Evolutionary conservation across 225 moss, liverwort and hornwort genomes (phyloP).

Genomic region (Polytrichum commune): DNA sequence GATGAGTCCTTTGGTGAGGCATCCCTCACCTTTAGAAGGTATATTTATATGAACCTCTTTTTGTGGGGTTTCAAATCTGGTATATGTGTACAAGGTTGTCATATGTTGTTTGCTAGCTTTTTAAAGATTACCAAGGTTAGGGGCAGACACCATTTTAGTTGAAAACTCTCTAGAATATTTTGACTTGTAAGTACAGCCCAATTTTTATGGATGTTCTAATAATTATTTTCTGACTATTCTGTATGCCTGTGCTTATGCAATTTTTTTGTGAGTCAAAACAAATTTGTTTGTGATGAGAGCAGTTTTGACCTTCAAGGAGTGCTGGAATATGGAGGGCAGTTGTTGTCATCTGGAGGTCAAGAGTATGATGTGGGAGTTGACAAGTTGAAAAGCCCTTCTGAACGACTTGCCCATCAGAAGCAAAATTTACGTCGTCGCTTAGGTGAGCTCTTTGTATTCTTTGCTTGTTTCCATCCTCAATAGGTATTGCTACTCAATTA

Average conservation of each 20-base stretch:
- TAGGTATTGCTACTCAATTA: too few relatives aligned
- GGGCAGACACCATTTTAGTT: too few relatives aligned
- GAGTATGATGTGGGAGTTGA: slow-evolving; percentile 90
- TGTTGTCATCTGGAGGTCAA: slow-evolving; percentile 90
- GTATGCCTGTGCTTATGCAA: neutral
- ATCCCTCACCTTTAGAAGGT: slow-evolving; percentile 76
- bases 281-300: slow-evolving; percentile 11
- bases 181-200: too few relatives aligned
- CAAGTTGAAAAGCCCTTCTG: slow-evolving; percentile 76
- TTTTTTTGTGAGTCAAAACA: neutral
- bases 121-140: too few relatives aligned
- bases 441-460: slow-evolving; percentile 34
- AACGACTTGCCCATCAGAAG: slow-evolving; percentile 81
- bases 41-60: neutral
- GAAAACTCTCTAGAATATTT: too few relatives aligned
- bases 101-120: too few relatives aligned
- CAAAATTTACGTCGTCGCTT: slow-evolving; percentile 75
- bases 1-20: slow-evolving; percentile 11
- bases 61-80: too few relatives aligned
- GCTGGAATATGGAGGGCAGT: slow-evolving; percentile 82
- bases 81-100: too few relatives aligned
- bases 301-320: slow-evolving; percentile 90
- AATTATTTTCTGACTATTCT: too few relatives aligned
- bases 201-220: too few relatives aligned
- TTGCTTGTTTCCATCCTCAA: neutral